These are phyloP conservation scores for Pythium scleroteichum DNA, from an alignment of 352 stramenopile species.

Conservation along the genomic window DNA sequence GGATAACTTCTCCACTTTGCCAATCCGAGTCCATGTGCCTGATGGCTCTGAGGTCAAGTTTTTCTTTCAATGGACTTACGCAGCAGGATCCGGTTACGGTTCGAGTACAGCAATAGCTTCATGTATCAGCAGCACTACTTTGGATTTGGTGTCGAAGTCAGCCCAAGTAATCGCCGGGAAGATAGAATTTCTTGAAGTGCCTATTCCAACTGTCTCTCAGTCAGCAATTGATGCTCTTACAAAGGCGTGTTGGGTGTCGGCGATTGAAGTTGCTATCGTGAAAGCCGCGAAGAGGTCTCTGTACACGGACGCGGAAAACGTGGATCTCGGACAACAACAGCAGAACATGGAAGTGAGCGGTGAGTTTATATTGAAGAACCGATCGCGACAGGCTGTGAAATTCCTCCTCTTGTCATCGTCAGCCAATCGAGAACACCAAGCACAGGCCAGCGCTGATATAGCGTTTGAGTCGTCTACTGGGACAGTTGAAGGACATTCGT, in stretches of 20 bases:
- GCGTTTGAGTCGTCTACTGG: slow-evolving; percentile 81
- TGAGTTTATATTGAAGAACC: slow-evolving; percentile 70
- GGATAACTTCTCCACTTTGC: slow-evolving; percentile 22
- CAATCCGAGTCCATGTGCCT: slow-evolving; percentile 42
- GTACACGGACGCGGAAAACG: slow-evolving; percentile 56
- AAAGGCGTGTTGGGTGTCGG: slow-evolving; percentile 20
- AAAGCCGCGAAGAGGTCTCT: slow-evolving; percentile 73
- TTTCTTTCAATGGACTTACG: slow-evolving; percentile 70
- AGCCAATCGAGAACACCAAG: slow-evolving; percentile 19
- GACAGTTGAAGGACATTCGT: slow-evolving; percentile 54
- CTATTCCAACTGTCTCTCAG: background rate
- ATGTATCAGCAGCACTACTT: slow-evolving; percentile 62
- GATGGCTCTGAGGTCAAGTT: slow-evolving; percentile 39
- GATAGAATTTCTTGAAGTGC: slow-evolving; percentile 52
- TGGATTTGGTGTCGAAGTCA: slow-evolving; percentile 60
- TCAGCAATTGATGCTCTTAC: background rate
- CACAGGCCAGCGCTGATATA: slow-evolving; percentile 15
- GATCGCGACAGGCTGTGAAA: slow-evolving; percentile 63
- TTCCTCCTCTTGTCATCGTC: slow-evolving; percentile 69
- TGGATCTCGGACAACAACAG: slow-evolving; percentile 82
- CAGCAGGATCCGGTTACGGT: slow-evolving; percentile 59
- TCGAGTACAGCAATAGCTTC: slow-evolving; percentile 63
- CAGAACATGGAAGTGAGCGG: slow-evolving; percentile 60
- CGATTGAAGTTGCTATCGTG: slow-evolving; percentile 59
- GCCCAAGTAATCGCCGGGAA: slow-evolving; percentile 54